Evolutionary conservation across 2,329 filamentous ascomycete species (phyloP).

Genomic region (Rhynchosporium agropyri): DNA sequence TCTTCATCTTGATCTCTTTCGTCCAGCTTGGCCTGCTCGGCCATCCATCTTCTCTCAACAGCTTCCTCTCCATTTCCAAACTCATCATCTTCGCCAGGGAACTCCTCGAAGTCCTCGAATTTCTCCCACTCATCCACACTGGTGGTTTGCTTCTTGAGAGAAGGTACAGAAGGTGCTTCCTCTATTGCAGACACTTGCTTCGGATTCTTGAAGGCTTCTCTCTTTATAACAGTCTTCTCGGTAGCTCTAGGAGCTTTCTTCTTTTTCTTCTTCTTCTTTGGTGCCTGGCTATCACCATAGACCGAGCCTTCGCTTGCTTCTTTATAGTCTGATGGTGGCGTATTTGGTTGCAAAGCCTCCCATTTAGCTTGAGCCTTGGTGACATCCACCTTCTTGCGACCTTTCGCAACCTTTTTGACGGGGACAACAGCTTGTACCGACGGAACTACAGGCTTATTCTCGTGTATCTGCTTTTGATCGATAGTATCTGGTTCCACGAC

Average conservation of each 20-base stretch:
- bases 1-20: slow-evolving; percentile 52
- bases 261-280: slow-evolving; percentile 16
- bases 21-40: slow-evolving; percentile 71
- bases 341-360: slow-evolving; percentile 37
- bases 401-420: slow-evolving; percentile 21
- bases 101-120: slow-evolving; percentile 64
- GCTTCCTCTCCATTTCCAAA: slow-evolving; percentile 61
- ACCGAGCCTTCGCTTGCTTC: slow-evolving; percentile 17
- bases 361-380: slow-evolving; percentile 37
- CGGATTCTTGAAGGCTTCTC: not conserved
- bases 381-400: slow-evolving; percentile 32
- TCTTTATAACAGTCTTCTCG: slow-evolving; percentile 24
- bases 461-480: slow-evolving; percentile 24
- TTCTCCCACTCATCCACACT: slow-evolving; percentile 53
- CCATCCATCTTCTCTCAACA: slow-evolving; percentile 70
- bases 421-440: slow-evolving; percentile 20
- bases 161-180: slow-evolving; percentile 40
- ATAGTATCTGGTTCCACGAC: slow-evolving; percentile 26
- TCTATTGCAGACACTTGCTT: slow-evolving; percentile 20
- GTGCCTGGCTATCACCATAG: slow-evolving; percentile 17
- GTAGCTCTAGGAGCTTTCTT: slow-evolving; percentile 2
- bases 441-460: slow-evolving; percentile 30
- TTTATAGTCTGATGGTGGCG: slow-evolving; percentile 14
- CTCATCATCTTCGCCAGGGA: slow-evolving; percentile 46
- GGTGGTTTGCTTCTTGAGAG: slow-evolving; percentile 53